Evolutionary conservation across 208 protist genomes (phyloP).

Genomic region (Wallacemonas sp.): DNA sequence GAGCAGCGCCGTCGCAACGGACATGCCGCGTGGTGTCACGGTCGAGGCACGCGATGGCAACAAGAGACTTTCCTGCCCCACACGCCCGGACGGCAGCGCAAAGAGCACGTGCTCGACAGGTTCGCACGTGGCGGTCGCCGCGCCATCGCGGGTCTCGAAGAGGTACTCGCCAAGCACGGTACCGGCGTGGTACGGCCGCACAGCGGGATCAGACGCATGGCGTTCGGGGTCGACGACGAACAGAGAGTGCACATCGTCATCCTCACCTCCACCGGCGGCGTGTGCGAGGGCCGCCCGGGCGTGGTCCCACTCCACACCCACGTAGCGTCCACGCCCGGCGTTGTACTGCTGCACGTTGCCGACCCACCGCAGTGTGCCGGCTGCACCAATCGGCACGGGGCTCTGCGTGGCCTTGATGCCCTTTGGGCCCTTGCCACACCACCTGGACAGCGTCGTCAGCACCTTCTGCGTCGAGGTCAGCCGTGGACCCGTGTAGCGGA

Average conservation of each 20-base stretch:
- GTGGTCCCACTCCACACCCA: conserved; percentile 52
- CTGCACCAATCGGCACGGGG: background rate
- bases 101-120: conserved; percentile 2
- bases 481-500: background rate
- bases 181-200: conserved; percentile 15
- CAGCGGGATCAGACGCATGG: background rate
- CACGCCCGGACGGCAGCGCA: background rate
- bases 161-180: conserved; percentile 32
- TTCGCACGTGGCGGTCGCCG: conserved; percentile 1
- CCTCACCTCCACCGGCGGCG: no score
- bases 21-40: background rate
- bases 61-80: background rate
- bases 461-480: background rate
- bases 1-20: background rate
- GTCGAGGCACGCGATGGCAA: background rate
- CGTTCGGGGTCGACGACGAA: conserved; percentile 1
- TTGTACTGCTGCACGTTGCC: conserved; percentile 44
- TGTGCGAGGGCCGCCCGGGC: conserved; percentile 13
- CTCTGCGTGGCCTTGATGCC: background rate
- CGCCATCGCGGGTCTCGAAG: conserved; percentile 16
- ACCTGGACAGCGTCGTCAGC: background rate
- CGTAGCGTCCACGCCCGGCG: conserved; percentile 34
- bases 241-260: background rate
- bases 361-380: conserved; percentile 51
- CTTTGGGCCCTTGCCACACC: background rate